Evolutionary conservation across 2,329 filamentous ascomycete species (phyloP).

Genomic region (Ophiocordyceps camponoti-floridani): DNA sequence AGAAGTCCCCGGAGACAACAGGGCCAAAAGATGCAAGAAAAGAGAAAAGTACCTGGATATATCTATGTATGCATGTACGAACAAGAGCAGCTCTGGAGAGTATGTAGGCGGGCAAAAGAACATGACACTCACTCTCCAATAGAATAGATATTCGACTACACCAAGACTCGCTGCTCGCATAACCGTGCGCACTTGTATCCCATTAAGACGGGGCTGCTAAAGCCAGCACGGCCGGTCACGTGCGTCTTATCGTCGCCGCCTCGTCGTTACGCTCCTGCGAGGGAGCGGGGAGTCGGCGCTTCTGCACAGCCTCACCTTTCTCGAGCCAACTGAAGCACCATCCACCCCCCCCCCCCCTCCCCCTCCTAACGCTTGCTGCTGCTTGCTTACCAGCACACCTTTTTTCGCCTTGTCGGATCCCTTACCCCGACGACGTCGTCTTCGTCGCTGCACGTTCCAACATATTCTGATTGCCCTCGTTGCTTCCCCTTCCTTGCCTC

Average conservation of each 20-base stretch:
- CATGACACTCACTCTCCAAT: too few relatives aligned
- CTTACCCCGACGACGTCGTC: background rate
- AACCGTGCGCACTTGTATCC: background rate
- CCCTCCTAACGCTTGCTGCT: background rate
- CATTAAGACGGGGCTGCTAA: background rate
- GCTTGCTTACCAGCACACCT: background rate
- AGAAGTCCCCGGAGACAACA: too few relatives aligned
- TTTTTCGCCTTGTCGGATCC: background rate
- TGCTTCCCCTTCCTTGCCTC: background rate
- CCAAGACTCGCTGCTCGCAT: background rate
- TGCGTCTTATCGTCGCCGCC: slow-evolving; percentile 1
- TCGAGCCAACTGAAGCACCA: background rate
- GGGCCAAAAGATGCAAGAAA: too few relatives aligned
- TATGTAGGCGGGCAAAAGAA: too few relatives aligned
- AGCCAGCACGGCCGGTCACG: slow-evolving; percentile 1
- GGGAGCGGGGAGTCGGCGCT: slow-evolving; percentile 2
- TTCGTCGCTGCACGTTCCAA: background rate
- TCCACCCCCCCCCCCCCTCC: background rate
- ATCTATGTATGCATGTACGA: background rate
- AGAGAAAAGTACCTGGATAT: too few relatives aligned
- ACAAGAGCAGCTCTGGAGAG: too few relatives aligned
- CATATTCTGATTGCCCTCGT: background rate
- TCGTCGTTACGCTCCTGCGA: background rate
- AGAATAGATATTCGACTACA: background rate
- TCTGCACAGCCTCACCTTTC: slow-evolving; percentile 5